Base-by-base conservation (phyloP, 2,329 filamentous ascomycete species). In the Sodiomyces alkalinus region DNA sequence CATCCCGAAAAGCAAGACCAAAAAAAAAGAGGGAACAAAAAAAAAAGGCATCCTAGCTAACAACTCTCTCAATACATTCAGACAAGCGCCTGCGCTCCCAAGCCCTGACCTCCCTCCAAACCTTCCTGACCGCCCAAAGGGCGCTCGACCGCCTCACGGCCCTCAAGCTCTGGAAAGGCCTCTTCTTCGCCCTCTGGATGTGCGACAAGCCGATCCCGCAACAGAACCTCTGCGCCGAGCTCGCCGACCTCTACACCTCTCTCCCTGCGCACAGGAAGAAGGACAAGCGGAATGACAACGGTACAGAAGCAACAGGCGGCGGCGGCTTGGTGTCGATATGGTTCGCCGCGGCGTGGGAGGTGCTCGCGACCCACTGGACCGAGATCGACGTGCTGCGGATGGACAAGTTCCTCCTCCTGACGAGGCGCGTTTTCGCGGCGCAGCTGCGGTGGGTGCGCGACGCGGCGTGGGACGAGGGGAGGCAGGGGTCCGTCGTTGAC, bases 151-250 rank as follows among this genome's bases (percentile, higher is more conserved):
- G 69, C 22, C 52, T 79, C 39, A 85, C 93, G 39, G 62, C 82
- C 27, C 62, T 87, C 35, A 93, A 93, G 59, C 68, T 96, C 39
- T 93, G 85, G 83, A 92, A 92, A 49, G 87, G 85, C 5, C 69
- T 96, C 13, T 94, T 90, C 62, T 94, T 85, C 64, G 78, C 77
- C 46, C 71, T 90, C 45, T 94, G 83, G 78, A 90, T 93, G 75
- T 83, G 78, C 52, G 86, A 94, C 62, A 80, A 85, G 26, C 77
- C 85, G 8, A 58, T 75, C n/a, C 76, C 80, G 3, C 87, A 94
- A 60, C 85, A 93, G 60, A 69, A 69, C 23, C 77, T 96, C 25
- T 80, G 80, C 41, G 58, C 64, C 39, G 76, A 86, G 36, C 76
- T 96, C 31, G 80, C 85, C 23, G 67, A 56, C 2, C 70, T 94